Evolutionary conservation across 1,139 yeast genomes (phyloP).

Genomic region (Pichia sp.): DNA sequence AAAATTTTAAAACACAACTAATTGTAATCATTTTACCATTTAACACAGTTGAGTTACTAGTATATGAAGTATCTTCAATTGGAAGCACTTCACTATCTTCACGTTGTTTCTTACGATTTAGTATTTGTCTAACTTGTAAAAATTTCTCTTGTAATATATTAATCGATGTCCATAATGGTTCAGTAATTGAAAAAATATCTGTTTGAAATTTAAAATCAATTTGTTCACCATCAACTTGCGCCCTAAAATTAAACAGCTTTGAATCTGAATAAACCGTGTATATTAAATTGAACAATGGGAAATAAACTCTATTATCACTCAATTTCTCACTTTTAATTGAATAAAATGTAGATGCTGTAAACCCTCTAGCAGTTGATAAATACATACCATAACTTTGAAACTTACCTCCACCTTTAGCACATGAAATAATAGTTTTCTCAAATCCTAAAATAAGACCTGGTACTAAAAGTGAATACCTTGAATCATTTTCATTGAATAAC

Average conservation of each 20-base stretch:
- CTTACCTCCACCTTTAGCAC: conserved; percentile 58
- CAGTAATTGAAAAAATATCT: conserved; percentile 21
- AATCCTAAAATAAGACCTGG: conserved; percentile 77
- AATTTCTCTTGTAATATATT: conserved; percentile 22
- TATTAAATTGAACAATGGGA: conserved; percentile 59
- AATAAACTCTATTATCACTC: conserved; percentile 51
- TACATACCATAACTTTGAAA: conserved; percentile 59
- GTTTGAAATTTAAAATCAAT: conserved; percentile 54
- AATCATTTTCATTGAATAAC: conserved; percentile 43
- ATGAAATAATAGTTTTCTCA: conserved; percentile 57
- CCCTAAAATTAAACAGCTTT: conserved; percentile 33
- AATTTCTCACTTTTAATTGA: conserved; percentile 36
- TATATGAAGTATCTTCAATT: background rate
- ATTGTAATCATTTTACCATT: conserved; percentile 22
- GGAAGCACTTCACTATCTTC: background rate
- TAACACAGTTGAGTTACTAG: background rate
- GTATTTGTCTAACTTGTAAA: conserved; percentile 2
- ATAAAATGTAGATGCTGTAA: conserved; percentile 44
- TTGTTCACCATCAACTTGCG: conserved; percentile 55
- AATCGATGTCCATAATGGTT: conserved; percentile 21
- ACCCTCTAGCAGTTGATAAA: conserved; percentile 60
- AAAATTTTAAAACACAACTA: conserved; percentile 51
- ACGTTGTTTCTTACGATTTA: background rate
- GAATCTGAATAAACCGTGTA: conserved; percentile 39
- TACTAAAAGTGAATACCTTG: conserved; percentile 28